Base-by-base conservation (phyloP, 257 asterid genomes). In the Penstemon newberryi region DNA sequence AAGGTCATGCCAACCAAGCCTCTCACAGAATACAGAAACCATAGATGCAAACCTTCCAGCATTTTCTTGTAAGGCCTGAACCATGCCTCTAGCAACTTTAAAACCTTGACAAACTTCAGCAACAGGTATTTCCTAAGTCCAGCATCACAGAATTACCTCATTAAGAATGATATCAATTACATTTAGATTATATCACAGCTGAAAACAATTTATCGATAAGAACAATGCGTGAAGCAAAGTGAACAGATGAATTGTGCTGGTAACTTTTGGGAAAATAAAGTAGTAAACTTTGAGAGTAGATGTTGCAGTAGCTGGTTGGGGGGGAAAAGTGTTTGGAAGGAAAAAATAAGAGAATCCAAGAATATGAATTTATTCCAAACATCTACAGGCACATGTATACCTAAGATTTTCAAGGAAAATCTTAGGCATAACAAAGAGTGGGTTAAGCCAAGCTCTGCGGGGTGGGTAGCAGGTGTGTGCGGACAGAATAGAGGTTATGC, bases 11-110 rank as follows among this genome's bases (percentile, higher is more conserved):
- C 99, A 93, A 67, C 97, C 95, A 80, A 93, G 97, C 86, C 97
- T 88, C 86, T 93, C 97, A 73, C 99, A 93, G 85, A 93, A 93
- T 39, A 93, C 96, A 33, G 96, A 84, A 73, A 93, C 97, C 99
- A 93, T 93, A 58, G 97, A 93, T 56, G 99, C 99, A 85, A 93
- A 93, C 87, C 99, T 85, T 77, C 99, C 99, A 71, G 97, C 99
- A 77, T 88, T 93, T 80, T 93, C 99, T 82, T 93, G 99, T 55
- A 93, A 84, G 67, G 96, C 88, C 83, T 93, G 99, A 79, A 93
- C 99, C 99, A 90, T 88, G 69, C 99, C 99, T 82, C 99, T 83
- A 64, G 97, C 96, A 60, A 93, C 99, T 84, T 84, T 86, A 78
- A 88, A 93, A 73, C 91, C 86, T 63, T 82, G 86, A 77, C 97